Percentiles rank a stretch among this genome's conserved stretches.
phyloP scores from a whole-genome alignment of 139 green algal genomes.

The Chlamydomonas sphaeroides region DNA sequence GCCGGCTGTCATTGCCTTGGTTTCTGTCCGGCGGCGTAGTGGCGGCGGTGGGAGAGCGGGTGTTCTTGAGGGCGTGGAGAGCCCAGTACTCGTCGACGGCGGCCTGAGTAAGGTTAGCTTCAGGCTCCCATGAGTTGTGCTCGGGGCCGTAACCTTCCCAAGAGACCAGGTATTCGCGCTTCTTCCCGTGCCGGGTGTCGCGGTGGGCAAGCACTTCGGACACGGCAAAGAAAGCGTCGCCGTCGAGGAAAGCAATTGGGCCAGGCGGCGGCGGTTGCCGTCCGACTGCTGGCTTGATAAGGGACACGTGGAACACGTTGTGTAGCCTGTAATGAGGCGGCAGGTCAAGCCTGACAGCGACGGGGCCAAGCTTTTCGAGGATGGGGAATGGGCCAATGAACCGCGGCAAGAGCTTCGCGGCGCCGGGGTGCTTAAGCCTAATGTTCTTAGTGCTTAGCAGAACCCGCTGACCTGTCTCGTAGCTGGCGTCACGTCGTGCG shows the following conservation, averaged over 20 bases:
- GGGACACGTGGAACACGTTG: constrained; percentile 44
- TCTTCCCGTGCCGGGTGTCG: not conserved
- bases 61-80: no score
- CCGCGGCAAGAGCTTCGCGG: constrained; percentile 46
- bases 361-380: not conserved
- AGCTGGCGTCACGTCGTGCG: no score
- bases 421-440: constrained; percentile 18
- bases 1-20: no score
- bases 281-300: constrained; percentile 6
- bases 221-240: no score
- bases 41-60: no score
- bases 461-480: constrained; percentile 39
- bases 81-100: no score
- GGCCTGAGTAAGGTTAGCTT: not conserved
- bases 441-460: constrained; percentile 47
- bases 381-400: constrained; percentile 58
- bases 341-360: constrained; percentile 41
- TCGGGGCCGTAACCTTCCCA: constrained; percentile 38
- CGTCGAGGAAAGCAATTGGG: no score
- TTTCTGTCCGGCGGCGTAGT: no score
- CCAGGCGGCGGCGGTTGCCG: no score
- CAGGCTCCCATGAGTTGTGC: constrained; percentile 42
- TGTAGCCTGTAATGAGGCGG: constrained; percentile 44
- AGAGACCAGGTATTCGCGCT: not conserved
- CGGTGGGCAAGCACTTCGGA: no score